A percentile compares a stretch with the other conserved stretches of the same genome.
Conservation (phyloP, 139 green algal genomes). For the Chlorella ohadii region DNA sequence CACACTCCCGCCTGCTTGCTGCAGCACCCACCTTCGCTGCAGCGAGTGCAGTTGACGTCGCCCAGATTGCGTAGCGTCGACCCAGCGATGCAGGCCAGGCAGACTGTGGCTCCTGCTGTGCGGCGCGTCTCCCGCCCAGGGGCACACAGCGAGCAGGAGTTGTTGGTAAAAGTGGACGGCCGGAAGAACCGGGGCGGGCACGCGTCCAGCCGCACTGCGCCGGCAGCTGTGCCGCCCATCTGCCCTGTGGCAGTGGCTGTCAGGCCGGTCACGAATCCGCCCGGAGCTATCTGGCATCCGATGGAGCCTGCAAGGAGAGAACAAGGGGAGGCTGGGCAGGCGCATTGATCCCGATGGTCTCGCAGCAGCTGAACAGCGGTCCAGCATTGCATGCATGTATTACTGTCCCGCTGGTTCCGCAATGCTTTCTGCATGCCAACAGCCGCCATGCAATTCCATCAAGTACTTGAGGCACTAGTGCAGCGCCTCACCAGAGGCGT, state of each 20-base stretch:
- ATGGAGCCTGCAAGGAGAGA: neutral
- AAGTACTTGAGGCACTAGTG: no score
- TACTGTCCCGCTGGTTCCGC: no score
- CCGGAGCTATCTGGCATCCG: neutral
- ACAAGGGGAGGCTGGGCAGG: no score
- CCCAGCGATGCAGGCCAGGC: neutral
- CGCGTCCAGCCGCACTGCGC: neutral
- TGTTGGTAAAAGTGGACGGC: neutral
- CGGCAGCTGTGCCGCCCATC: neutral
- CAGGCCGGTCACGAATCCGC: neutral
- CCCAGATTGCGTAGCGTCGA: neutral
- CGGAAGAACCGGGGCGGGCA: neutral
- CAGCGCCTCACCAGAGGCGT: neutral
- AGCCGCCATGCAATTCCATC: no score
- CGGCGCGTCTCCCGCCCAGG: neutral
- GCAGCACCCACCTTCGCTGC: no score
- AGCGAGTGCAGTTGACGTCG: neutral
- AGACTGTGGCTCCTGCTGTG: neutral
- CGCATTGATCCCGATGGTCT: no score
- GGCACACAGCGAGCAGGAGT: neutral
- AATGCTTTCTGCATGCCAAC: no score
- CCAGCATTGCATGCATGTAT: no score
- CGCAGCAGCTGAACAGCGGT: no score
- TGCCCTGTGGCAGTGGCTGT: neutral
- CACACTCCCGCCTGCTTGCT: no score